phyloP scores from a whole-genome alignment of 75 land plant genomes.

The Larix kaempferi region DNA sequence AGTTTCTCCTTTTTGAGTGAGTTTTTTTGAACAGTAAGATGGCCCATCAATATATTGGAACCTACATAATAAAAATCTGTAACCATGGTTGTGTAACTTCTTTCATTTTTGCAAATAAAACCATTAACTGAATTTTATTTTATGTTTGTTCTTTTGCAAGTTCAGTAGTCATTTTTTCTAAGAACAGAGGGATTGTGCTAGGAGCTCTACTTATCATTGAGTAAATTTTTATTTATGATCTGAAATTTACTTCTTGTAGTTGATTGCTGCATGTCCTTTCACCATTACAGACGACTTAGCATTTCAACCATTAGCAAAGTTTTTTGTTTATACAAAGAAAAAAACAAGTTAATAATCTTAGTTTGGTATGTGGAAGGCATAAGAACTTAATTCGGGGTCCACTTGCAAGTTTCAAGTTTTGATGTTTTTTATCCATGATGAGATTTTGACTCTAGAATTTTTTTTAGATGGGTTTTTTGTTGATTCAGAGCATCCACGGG shows the following conservation, averaged over 20 bases:
- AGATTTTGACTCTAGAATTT: background rate
- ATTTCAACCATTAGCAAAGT: slow-evolving; percentile 81
- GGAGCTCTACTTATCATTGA: background rate
- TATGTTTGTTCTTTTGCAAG: background rate
- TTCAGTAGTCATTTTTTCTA: background rate
- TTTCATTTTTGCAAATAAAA: background rate
- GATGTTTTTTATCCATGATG: background rate
- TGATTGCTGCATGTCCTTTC: slow-evolving; percentile 94
- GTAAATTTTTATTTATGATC: background rate
- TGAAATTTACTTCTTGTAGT: slow-evolving; percentile 27
- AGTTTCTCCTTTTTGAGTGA: background rate
- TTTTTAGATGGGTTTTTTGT: slow-evolving; percentile 89
- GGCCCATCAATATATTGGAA: background rate
- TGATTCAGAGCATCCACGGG: slow-evolving; percentile 90
- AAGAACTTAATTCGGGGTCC: background rate
- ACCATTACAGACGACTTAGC: slow-evolving; percentile 84
- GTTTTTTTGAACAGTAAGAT: background rate
- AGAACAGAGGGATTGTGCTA: background rate
- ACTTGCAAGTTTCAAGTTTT: background rate
- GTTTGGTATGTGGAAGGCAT: slow-evolving; percentile 44
- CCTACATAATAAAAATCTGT: background rate
- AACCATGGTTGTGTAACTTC: background rate
- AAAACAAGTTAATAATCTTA: slow-evolving; percentile 74
- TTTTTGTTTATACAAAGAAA: slow-evolving; percentile 72
- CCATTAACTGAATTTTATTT: background rate